Evolutionary conservation across 352 stramenopile genomes (phyloP), one percentile per base, ranked within the genome.

Genomic region (Blastocystis sp.): DNA sequence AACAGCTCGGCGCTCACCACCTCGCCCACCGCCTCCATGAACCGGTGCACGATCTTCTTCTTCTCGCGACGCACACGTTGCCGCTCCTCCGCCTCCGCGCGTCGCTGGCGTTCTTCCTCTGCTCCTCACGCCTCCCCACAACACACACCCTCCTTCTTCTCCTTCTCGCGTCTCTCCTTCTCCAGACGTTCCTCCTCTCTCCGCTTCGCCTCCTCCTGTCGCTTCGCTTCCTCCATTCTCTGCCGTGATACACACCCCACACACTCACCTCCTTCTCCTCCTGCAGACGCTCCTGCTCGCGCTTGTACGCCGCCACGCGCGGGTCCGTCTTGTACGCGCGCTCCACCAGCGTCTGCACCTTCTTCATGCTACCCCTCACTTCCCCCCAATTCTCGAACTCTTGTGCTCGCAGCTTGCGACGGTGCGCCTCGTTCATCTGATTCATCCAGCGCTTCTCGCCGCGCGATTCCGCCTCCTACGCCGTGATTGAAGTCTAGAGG

Each of bases 391-490:
- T 9, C 28, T 66, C 43, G 6, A 93, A 91, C 90, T 97, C 94
- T 87, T 94, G 91, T 76, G 90, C 92, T 88, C 96, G 96, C 82
- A 94, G 90, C 61, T 95, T 94, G 80, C 93, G 92, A 21, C 92
- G 90, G 43, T 91, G 90, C 10, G 91, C 89, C 77, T 94, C 92
- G 89, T 95, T 94, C 89, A 95, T 92, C 74, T 94, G 92, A 89
- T 93, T 91, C 90, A 94, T 94, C 92, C 92, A 95, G 57, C 93
- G 80, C 74, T 94, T 94, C 89, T 96, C 93, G 42, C 93, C 93
- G 4, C 93, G 89, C 68, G 66, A 91, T 62, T 93, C 91, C 6
- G 92, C 93, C 77, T 91, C 90, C 48, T 95, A 93, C 42, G 82
- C 94, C 90, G 80, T 94, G 89, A 24, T 91, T 90, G 17, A 90